Percentiles rank a stretch among this genome's conserved stretches.
Conservation (phyloP, 257 asterid species). For the Paulownia fortunei region DNA sequence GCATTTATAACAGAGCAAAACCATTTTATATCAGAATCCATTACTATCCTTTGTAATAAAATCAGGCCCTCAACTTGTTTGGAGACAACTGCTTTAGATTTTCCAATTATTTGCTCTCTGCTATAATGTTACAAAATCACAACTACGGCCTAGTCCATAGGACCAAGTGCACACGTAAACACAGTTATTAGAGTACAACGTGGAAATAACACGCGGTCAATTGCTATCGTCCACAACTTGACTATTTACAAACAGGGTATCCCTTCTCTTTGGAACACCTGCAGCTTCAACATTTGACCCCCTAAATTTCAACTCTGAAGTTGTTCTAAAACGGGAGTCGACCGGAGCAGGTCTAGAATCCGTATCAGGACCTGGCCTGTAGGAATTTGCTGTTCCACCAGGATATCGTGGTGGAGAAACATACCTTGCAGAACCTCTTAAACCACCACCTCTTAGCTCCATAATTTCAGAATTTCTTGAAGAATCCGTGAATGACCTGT, state of each 20-base stretch:
- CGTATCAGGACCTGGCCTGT: constrained; percentile 54
- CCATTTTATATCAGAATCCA: neutral
- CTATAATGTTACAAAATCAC: constrained; percentile 44
- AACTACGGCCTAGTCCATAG: constrained; percentile 28
- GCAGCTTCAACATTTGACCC: constrained; percentile 64
- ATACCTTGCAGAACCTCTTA: constrained; percentile 72
- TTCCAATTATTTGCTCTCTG: constrained; percentile 36
- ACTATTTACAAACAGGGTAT: constrained; percentile 56
- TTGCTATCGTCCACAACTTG: constrained; percentile 64
- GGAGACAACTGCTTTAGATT: constrained; percentile 31
- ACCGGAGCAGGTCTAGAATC: constrained; percentile 60
- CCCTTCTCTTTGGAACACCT: constrained; percentile 74
- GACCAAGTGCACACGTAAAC: constrained; percentile 3
- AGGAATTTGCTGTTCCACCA: constrained; percentile 56
- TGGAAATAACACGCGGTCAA: constrained; percentile 35
- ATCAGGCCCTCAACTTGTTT: neutral
- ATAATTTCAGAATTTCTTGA: constrained; percentile 69
- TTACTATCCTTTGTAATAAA: neutral
- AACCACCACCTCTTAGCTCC: constrained; percentile 64
- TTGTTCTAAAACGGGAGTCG: constrained; percentile 65
- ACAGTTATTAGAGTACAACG: constrained; percentile 17
- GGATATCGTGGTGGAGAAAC: constrained; percentile 74
- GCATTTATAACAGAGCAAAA: neutral
- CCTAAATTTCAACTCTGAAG: constrained; percentile 69
- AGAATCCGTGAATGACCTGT: constrained; percentile 63